A percentile compares a stretch with the other conserved stretches of the same genome.
phyloP scores from a whole-genome alignment of 2,329 filamentous ascomycete genomes.

The Fusarium stilboides region DNA sequence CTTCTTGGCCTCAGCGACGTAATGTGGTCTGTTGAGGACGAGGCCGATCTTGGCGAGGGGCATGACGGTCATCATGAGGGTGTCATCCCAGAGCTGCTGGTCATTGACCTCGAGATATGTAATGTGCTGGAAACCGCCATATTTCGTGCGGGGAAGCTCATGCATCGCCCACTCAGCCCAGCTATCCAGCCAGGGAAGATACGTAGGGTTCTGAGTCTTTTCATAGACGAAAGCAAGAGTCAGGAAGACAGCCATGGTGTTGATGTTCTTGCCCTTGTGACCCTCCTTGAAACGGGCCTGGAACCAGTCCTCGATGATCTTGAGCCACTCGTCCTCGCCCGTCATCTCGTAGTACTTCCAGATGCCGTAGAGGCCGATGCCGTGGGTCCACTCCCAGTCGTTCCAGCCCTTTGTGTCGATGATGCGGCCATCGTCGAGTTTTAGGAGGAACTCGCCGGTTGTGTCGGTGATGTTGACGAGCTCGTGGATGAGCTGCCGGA shows the following conservation, averaged over 20 bases:
- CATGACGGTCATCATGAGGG: constrained; percentile 89
- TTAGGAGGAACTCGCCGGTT: constrained; percentile 81
- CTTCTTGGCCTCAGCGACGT: constrained; percentile 82
- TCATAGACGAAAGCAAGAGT: constrained; percentile 86
- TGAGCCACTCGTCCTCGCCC: constrained; percentile 70
- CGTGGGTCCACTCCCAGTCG: constrained; percentile 88
- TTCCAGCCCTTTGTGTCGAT: constrained; percentile 91
- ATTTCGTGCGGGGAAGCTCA: constrained; percentile 79
- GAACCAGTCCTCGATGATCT: constrained; percentile 83
- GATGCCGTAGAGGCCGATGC: constrained; percentile 83
- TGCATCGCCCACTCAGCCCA: constrained; percentile 90
- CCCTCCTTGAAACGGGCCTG: constrained; percentile 76
- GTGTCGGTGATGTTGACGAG: constrained; percentile 84
- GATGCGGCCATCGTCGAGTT: constrained; percentile 78
- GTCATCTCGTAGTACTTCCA: constrained; percentile 87
- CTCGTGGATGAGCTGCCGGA: constrained; percentile 79
- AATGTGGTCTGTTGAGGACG: constrained; percentile 77
- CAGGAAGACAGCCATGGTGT: constrained; percentile 85
- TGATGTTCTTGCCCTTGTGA: constrained; percentile 87
- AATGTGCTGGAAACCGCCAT: constrained; percentile 81
- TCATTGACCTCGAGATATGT: constrained; percentile 80
- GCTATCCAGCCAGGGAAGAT: constrained; percentile 82
- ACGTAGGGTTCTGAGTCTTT: constrained; percentile 76
- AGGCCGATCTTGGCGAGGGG: constrained; percentile 85
- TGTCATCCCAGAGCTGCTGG: constrained; percentile 87